A percentile compares a stretch with the other conserved stretches of the same genome.
phyloP scores from a whole-genome alignment of 2,329 filamentous ascomycete species.

The Tolypocladium cylindrosporum region DNA sequence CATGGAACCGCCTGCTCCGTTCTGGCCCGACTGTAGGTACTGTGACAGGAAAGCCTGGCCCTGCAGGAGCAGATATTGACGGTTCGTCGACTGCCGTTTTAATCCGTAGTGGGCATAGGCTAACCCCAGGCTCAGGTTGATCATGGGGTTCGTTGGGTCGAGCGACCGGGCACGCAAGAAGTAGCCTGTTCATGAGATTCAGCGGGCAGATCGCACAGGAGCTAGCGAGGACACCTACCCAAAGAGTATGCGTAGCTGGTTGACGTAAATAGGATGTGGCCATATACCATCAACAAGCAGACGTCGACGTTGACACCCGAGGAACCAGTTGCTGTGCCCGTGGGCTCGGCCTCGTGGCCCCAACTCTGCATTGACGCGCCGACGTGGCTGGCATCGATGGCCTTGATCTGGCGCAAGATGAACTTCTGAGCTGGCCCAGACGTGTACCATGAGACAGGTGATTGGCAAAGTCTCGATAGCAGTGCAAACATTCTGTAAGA shows the following conservation, averaged over 20 bases:
- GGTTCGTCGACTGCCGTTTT: constrained; percentile 82
- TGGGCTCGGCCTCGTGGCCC: constrained; percentile 7
- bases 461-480: constrained; percentile 66
- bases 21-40: constrained; percentile 14
- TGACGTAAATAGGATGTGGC: constrained; percentile 77
- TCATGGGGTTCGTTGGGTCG: constrained; percentile 64
- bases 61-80: constrained; percentile 79
- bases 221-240: constrained; percentile 33
- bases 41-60: constrained; percentile 65
- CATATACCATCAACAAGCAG: constrained; percentile 77
- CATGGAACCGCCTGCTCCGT: constrained; percentile 4
- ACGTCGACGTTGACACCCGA: constrained; percentile 50
- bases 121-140: constrained; percentile 73
- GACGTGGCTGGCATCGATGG: constrained; percentile 59
- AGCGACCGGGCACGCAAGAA: constrained; percentile 70
- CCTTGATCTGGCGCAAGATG: constrained; percentile 82
- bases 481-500: constrained; percentile 75
- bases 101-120: constrained; percentile 82
- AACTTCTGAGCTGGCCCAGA: constrained; percentile 82
- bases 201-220: neutral
- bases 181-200: constrained; percentile 45
- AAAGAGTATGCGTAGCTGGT: constrained; percentile 76
- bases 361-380: constrained; percentile 21
- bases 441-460: constrained; percentile 65
- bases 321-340: neutral